Evolutionary conservation across 805 yeast species (phyloP), one percentile per base, ranked within the genome.

Genomic region (Kodamaea sagamina): DNA sequence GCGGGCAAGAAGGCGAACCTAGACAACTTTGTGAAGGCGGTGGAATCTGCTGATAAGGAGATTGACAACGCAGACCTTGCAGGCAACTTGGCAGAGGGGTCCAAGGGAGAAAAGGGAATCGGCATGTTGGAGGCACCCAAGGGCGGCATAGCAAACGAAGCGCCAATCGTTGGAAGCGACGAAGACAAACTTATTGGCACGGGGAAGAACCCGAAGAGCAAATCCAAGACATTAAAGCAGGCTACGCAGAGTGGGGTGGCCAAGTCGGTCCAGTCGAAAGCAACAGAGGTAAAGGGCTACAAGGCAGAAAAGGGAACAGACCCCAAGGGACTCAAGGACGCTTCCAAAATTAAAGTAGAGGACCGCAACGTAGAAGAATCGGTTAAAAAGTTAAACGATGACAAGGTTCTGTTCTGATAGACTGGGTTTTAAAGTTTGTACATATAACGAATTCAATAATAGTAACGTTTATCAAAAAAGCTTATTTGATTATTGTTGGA

Each of bases 61-160:
- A 50, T 47, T 18, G 62, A 59, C 31, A 67, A 66, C 44, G 45
- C 51, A 11, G 72, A 58, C 17, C 64, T 71, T 54, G 73, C 74
- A 2, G 62, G 54, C 18, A 69, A 69, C 50, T 50, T 63, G 52
- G 73, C 69, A 5, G 57, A 60, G 35, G 68, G 65, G 32, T 59
- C 70, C 6, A 62, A 67, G 44, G 75, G 72, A 4, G 67, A 68
- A 35, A 59, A 59, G 34, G 73, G 73, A 4, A 43, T 55, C 27
- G 75, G 72, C 2, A 65, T 71, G 3, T 54, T 53, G 12, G 74
- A 71, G 42, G 76, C 76, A 3, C 76, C 76, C 9, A 68, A 67
- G 51, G 76, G 76, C 10, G 76, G 76, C 2, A 58, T 69, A 44
- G 76, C 74, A 29, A 71, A 71, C 52, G 76, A 71, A 50, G 75